phyloP scores from a whole-genome alignment of 768 basidiomycete species.

The Cyclocybe cylindracea region DNA sequence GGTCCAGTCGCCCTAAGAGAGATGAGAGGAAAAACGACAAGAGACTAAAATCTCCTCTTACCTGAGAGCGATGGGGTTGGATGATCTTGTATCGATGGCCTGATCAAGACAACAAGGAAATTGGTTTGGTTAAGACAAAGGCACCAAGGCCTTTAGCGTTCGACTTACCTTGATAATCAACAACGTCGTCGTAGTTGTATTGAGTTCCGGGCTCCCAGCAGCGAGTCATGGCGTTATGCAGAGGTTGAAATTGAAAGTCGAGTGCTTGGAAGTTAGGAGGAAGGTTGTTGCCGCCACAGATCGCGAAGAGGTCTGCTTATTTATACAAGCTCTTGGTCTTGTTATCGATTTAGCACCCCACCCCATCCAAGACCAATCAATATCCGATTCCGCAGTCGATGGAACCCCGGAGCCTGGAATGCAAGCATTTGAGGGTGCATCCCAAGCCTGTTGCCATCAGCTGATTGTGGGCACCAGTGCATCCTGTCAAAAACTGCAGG shows the following conservation, averaged over 20 bases:
- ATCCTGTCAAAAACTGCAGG: too few species aligned
- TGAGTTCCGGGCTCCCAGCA: conserved; percentile 65
- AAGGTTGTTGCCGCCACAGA: too few species aligned
- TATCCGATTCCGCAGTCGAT: not conserved
- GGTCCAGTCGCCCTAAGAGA: conserved; percentile 62
- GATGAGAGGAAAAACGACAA: not conserved
- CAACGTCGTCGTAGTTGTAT: conserved; percentile 56
- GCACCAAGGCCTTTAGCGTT: not conserved
- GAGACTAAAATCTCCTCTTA: conserved; percentile 18
- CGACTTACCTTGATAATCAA: conserved; percentile 53
- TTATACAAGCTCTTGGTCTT: not conserved
- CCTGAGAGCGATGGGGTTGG: conserved; percentile 72
- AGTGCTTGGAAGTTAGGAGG: too few species aligned
- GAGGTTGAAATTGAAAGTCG: too few species aligned
- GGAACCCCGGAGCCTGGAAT: too few species aligned
- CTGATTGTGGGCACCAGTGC: too few species aligned
- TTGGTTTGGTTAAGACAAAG: not conserved
- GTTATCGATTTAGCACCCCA: not conserved
- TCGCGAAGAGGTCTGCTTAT: too few species aligned
- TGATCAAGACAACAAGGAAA: conserved; percentile 16
- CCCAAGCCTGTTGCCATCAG: too few species aligned
- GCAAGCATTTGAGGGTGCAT: too few species aligned
- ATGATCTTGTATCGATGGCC: conserved; percentile 68
- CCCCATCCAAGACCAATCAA: not conserved
- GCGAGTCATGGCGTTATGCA: conserved; percentile 34